Evolutionary conservation across 2,329 filamentous ascomycete species (phyloP), one percentile per base, ranked within the genome.

Genomic region (Trichoderma afroharzianum): DNA sequence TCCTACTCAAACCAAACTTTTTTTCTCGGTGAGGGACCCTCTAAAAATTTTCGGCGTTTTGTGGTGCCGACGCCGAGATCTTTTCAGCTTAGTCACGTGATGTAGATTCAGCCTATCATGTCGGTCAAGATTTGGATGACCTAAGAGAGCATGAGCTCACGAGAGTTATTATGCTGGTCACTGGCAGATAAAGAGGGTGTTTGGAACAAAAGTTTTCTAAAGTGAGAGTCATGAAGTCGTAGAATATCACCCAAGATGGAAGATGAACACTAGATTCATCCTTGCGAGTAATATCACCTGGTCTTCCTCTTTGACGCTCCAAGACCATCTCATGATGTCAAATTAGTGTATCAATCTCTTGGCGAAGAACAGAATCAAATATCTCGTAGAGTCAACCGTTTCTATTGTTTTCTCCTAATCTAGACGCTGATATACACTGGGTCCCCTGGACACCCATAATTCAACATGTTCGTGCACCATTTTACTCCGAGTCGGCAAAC

Each of bases 401-500:
- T 82, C 80, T 82, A 82, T 81, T 81, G 76, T 76, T 75, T 69
- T 77, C 76, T 76, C 76, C 74, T 75, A 74, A 72, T 83, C 81
- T 81, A 81, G 78, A 77, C 78, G 77, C 79, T 83, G 81, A 82
- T 83, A 78, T 83, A 83, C 82, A 83, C 78, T 77, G 75, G 74
- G 77, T 75, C 77, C 76, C 75, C 72, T 68, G 76, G 78, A 78
- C 74, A 73, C 71, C 77, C 77, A 76, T 78, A 74, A 76, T 77
- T 76, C 77, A 76, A 79, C 76, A 80, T 70, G 24, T 63, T 74
- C 67, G 64, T 71, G 72, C 59, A 30, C 69, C 47, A 24, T 68
- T 76, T 81, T 84, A 85, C 78, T 84, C 84, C 76, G 83, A 81
- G 53, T 81, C 83, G 67, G 39, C 82, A 74, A 84, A 83, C 84